Evolutionary conservation across 2,329 filamentous ascomycete species (phyloP).

Genomic region (Penicillium sp.): DNA sequence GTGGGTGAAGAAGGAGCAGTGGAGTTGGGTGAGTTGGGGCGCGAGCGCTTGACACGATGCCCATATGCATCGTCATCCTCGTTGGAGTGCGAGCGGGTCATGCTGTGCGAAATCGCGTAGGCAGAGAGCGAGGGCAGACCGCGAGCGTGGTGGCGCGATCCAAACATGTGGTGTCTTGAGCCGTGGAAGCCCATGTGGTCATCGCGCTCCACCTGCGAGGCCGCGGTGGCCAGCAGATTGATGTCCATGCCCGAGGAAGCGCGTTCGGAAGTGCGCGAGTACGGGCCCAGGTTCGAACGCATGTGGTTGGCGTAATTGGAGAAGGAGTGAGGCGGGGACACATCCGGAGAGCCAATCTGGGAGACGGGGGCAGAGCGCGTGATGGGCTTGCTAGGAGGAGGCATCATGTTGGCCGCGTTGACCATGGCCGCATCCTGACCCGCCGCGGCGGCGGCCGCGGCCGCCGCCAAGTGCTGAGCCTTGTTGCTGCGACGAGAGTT

Average conservation of each 20-base stretch:
- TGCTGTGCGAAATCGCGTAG: conserved; percentile 71
- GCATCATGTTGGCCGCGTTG: conserved; percentile 62
- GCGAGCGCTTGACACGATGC: conserved; percentile 74
- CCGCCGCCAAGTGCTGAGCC: conserved; percentile 57
- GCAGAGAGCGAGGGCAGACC: conserved; percentile 71
- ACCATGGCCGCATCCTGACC: conserved; percentile 45
- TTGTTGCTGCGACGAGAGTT: conserved; percentile 94
- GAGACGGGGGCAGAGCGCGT: conserved; percentile 85
- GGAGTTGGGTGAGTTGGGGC: conserved; percentile 89
- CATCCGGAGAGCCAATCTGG: conserved; percentile 83
- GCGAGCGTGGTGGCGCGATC: conserved; percentile 44
- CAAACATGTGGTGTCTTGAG: conserved; percentile 43
- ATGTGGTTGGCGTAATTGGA: conserved; percentile 54
- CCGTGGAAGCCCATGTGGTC: conserved; percentile 43
- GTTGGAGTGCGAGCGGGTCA: conserved; percentile 82
- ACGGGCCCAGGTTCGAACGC: conserved; percentile 53
- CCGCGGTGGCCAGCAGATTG: conserved; percentile 63
- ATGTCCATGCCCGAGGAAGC: conserved; percentile 52
- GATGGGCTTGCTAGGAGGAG: conserved; percentile 69
- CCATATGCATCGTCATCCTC: conserved; percentile 68
- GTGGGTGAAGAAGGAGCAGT: conserved; percentile 94
- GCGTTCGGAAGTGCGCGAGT: conserved; percentile 45
- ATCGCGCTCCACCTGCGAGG: conserved; percentile 61
- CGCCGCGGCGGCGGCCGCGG: conserved; percentile 51
- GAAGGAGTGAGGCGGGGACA: conserved; percentile 89